Conservation (phyloP, 2,329 filamentous ascomycete species). For the Cladophialophora yegresii region DNA sequence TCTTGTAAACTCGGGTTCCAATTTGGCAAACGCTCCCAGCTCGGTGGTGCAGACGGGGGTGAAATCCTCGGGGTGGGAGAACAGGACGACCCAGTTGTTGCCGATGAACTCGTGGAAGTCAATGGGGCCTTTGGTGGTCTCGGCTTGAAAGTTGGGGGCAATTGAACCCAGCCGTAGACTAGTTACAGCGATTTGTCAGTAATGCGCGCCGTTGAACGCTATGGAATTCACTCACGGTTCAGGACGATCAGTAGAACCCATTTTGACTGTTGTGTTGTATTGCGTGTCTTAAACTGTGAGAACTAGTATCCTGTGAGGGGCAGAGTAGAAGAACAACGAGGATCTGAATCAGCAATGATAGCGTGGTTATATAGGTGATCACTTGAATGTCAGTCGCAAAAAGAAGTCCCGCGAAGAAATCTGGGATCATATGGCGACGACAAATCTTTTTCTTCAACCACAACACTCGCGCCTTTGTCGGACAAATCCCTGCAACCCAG, state of each 20-base stretch:
- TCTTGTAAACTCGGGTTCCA: slow-evolving; percentile 65
- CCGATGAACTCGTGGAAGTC: slow-evolving; percentile 73
- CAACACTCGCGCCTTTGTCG: background rate
- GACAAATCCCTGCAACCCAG: slow-evolving; percentile 1
- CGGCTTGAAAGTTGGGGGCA: slow-evolving; percentile 69
- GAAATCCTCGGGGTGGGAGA: slow-evolving; percentile 60
- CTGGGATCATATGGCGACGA: slow-evolving; percentile 16
- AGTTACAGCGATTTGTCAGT: slow-evolving; percentile 18
- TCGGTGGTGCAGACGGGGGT: slow-evolving; percentile 58
- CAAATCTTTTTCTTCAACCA: slow-evolving; percentile 27
- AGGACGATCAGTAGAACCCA: slow-evolving; percentile 30
- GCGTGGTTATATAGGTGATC: slow-evolving; percentile 10
- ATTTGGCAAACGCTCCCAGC: slow-evolving; percentile 64
- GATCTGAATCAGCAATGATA: slow-evolving; percentile 1
- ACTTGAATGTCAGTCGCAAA: background rate
- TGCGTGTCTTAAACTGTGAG: background rate
- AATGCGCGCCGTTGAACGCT: background rate
- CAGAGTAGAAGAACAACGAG: slow-evolving; percentile 4
- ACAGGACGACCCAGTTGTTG: slow-evolving; percentile 69
- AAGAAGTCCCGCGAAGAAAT: background rate
- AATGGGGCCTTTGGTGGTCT: slow-evolving; percentile 66
- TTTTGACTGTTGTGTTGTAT: slow-evolving; percentile 20
- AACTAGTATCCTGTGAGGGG: background rate
- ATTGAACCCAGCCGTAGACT: slow-evolving; percentile 66
- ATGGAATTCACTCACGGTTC: slow-evolving; percentile 32